Percentiles rank a stretch among this genome's conserved stretches.
Conservation (phyloP, 129 eudicot genomes). For the Flaveria trinervia region DNA sequence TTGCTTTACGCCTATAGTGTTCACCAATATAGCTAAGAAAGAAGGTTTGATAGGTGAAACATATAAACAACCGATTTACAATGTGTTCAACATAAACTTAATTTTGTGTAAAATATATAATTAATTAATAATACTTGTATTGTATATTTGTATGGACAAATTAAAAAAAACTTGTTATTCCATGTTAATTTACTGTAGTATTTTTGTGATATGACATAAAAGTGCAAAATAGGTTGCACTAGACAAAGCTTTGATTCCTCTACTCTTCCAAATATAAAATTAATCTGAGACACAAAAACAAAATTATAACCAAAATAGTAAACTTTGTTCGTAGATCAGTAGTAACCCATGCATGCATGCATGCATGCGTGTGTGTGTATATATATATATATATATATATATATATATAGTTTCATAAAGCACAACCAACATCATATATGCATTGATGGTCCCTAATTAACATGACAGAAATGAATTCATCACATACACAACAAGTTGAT, state of each 20-base stretch:
- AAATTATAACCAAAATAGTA: background rate
- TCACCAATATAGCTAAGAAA: too few species aligned
- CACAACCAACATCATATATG: slow-evolving; percentile 6
- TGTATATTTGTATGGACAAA: too few species aligned
- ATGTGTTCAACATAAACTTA: too few species aligned
- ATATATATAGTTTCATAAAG: background rate
- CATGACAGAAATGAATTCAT: background rate
- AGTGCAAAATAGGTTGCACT: background rate
- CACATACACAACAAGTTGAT: background rate
- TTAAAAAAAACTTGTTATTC: too few species aligned
- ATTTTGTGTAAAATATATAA: too few species aligned
- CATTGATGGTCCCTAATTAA: background rate
- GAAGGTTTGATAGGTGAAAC: too few species aligned
- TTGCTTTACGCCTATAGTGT: too few species aligned
- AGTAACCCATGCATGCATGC: background rate
- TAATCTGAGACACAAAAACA: background rate
- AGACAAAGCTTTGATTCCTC: background rate
- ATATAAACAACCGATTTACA: too few species aligned
- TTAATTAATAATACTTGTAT: too few species aligned
- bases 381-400: too few species aligned
- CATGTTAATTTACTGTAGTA: too few species aligned
- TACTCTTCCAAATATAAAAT: background rate
- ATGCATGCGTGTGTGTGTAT: too few species aligned
- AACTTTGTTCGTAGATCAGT: background rate
- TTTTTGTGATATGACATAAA: background rate